These are phyloP conservation scores for Neospermospora avenae DNA, from an alignment of 2,329 filamentous ascomycete species.

Conservation along the genomic window DNA sequence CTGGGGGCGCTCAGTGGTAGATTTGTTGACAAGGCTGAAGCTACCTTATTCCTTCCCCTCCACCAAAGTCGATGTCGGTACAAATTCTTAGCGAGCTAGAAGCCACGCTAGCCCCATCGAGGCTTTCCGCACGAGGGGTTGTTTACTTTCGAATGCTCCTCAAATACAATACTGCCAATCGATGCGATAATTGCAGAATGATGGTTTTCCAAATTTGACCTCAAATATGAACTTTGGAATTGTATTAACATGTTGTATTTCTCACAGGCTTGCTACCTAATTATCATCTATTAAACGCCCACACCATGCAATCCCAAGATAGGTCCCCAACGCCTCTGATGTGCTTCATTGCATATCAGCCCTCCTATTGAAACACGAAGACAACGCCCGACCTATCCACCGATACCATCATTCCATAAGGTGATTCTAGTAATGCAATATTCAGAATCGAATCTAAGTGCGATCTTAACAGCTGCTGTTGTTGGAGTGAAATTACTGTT, in stretches of 20 bases:
- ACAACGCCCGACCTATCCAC: conserved; percentile 86
- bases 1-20: not conserved
- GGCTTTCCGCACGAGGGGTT: conserved; percentile 6
- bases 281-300: conserved; percentile 9
- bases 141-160: not conserved
- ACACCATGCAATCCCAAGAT: not conserved
- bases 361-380: conserved; percentile 62
- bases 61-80: conserved; percentile 7
- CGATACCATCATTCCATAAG: conserved; percentile 90
- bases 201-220: too few relatives aligned
- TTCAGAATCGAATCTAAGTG: conserved; percentile 88
- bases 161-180: not conserved
- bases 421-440: conserved; percentile 80
- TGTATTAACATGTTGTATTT: not conserved
- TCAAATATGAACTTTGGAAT: too few relatives aligned
- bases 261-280: not conserved
- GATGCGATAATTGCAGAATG: not conserved
- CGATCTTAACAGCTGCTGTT: conserved; percentile 79
- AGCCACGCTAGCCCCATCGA: conserved; percentile 16
- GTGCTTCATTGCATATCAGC: conserved; percentile 20
- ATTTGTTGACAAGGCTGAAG: conserved; percentile 17
- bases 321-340: conserved; percentile 11
- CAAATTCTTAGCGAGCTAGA: conserved; percentile 11
- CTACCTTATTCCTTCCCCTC: not conserved
- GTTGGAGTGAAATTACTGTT: conserved; percentile 83